A percentile compares a stretch with the other conserved stretches of the same genome.
Evolutionary conservation across 352 stramenopile species (phyloP).

Genomic region (Salisapilia sapeloensis): DNA sequence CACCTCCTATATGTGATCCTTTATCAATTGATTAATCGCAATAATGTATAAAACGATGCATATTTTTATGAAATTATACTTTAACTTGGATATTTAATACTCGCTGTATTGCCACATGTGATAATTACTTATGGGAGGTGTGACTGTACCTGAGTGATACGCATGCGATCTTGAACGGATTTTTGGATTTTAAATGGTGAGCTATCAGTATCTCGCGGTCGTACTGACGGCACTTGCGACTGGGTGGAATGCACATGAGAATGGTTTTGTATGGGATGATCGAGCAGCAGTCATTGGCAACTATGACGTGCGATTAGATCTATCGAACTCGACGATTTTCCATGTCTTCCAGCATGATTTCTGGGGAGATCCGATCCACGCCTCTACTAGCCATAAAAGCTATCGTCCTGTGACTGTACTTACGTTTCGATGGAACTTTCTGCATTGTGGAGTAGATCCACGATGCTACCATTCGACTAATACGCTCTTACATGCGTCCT

Average conservation of each 20-base stretch:
- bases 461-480: conserved; percentile 63
- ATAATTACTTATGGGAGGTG: no score
- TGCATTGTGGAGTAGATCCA: conserved; percentile 19
- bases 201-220: conserved; percentile 9
- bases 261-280: conserved; percentile 84
- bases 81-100: no score
- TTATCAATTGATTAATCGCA: no score
- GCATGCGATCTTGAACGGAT: no score
- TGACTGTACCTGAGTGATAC: no score
- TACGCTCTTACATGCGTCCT: conserved; percentile 37
- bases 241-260: conserved; percentile 26
- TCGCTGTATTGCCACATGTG: no score
- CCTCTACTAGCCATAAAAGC: conserved; percentile 66
- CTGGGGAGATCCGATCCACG: conserved; percentile 60
- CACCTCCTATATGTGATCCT: no score
- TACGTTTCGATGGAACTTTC: conserved; percentile 49
- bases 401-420: conserved; percentile 72
- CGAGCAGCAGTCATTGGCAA: conserved; percentile 63
- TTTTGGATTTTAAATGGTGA: no score
- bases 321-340: conserved; percentile 7
- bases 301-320: conserved; percentile 19
- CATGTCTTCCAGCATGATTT: conserved; percentile 74
- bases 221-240: conserved; percentile 19
- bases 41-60: no score
- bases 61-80: no score